These are phyloP conservation scores for Chrysoporthe puriensis DNA, from an alignment of 2,329 filamentous ascomycete genomes.

Conservation along the genomic window DNA sequence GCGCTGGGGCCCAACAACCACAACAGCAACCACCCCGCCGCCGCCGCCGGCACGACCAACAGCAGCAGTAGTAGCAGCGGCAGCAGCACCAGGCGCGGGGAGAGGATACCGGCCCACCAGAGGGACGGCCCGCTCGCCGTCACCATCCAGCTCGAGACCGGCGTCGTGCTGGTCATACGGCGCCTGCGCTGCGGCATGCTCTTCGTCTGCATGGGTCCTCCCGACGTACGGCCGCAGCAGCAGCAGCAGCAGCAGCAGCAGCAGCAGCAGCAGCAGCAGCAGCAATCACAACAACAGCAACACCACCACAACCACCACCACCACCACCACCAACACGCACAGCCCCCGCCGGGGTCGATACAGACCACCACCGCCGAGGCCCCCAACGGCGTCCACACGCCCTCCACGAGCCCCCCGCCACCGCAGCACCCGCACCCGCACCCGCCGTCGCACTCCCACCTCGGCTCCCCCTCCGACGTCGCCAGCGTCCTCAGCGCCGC, in stretches of 20 bases:
- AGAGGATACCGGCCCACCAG: background rate
- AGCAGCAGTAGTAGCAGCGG: conserved; percentile 21
- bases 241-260: conserved; percentile 15
- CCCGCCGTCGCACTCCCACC: background rate
- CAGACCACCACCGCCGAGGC: conserved; percentile 8
- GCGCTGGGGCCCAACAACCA: conserved; percentile 32
- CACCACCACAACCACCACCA: background rate
- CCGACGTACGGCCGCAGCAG: conserved; percentile 27
- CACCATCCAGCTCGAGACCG: conserved; percentile 60
- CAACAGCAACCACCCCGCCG: conserved; percentile 30
- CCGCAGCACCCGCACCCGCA: conserved; percentile 22
- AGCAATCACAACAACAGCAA: conserved; percentile 20
- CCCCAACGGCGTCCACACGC: conserved; percentile 18
- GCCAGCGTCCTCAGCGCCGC: conserved; percentile 52
- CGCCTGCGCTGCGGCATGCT: conserved; percentile 62
- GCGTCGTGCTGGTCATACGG: conserved; percentile 62
- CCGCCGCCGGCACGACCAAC: conserved; percentile 14
- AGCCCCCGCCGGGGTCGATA: conserved; percentile 3
- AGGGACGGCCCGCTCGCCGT: conserved; percentile 40
- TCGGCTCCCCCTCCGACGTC: conserved; percentile 46
- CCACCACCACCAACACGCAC: conserved; percentile 10
- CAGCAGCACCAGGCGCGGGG: conserved; percentile 16
- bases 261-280: conserved; percentile 22
- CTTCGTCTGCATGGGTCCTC: conserved; percentile 61
- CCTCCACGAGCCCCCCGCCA: conserved; percentile 34